phyloP scores from a whole-genome alignment of 352 stramenopile genomes.

The Elongisporangium senticosum region DNA sequence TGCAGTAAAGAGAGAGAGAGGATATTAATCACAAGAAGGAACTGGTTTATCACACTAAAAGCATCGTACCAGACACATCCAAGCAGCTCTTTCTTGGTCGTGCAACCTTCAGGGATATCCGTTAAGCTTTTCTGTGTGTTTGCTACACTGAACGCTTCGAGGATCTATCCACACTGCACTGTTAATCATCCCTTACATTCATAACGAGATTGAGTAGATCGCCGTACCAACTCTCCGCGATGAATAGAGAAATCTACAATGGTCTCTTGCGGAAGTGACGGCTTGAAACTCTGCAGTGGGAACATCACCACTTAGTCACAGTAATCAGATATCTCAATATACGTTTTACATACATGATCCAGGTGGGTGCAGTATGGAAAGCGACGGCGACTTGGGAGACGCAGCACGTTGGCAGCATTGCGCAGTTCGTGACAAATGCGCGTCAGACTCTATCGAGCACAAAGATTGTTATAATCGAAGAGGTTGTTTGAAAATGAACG shows the following conservation, averaged over 20 bases:
- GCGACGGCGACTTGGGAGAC: constrained; percentile 61
- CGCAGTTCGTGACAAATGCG: constrained; percentile 61
- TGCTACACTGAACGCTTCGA: constrained; percentile 67
- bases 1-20: constrained; percentile 13
- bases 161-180: constrained; percentile 27
- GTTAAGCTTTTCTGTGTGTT: constrained; percentile 47
- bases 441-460: constrained; percentile 21
- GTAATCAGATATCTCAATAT: background rate
- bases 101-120: constrained; percentile 52
- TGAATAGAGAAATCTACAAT: constrained; percentile 84
- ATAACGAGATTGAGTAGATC: background rate
- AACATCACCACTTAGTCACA: constrained; percentile 2
- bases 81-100: constrained; percentile 76
- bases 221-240: constrained; percentile 59
- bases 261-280: constrained; percentile 57
- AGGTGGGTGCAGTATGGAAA: constrained; percentile 80
- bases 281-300: constrained; percentile 53
- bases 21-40: background rate
- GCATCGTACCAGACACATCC: constrained; percentile 65
- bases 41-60: background rate
- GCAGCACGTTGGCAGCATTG: constrained; percentile 63
- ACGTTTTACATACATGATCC: constrained; percentile 52
- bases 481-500: background rate
- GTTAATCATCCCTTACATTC: background rate
- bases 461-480: background rate